These are phyloP conservation scores for Suillus alpinus DNA, from an alignment of 768 basidiomycete species.

Conservation along the genomic window DNA sequence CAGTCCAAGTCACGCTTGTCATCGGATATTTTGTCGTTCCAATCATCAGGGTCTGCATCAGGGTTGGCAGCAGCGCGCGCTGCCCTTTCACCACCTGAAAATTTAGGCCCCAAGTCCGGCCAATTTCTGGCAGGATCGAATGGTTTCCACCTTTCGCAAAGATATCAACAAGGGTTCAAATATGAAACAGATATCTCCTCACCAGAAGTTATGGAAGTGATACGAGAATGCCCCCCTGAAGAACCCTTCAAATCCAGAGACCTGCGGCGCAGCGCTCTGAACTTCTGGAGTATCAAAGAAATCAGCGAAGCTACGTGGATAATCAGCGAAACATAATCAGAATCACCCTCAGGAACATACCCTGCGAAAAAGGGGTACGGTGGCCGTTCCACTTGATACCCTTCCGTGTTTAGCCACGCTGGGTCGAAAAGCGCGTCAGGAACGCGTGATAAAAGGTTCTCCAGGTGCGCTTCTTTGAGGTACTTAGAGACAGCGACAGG, in stretches of 20 bases:
- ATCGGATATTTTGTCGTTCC: slow-evolving; percentile 42
- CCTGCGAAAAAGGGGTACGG: slow-evolving; percentile 90
- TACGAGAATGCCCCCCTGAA: slow-evolving; percentile 92
- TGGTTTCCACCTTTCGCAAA: slow-evolving; percentile 77
- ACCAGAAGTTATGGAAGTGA: slow-evolving; percentile 95
- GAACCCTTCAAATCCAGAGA: slow-evolving; percentile 86
- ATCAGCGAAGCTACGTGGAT: slow-evolving; percentile 61
- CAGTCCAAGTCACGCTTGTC: slow-evolving; percentile 83
- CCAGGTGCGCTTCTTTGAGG: slow-evolving; percentile 77
- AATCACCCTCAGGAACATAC: slow-evolving; percentile 37
- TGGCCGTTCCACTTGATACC: slow-evolving; percentile 85
- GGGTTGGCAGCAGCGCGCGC: slow-evolving; percentile 42
- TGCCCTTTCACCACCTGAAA: slow-evolving; percentile 68
- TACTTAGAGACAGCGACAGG: slow-evolving; percentile 90
- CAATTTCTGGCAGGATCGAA: slow-evolving; percentile 87
- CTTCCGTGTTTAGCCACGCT: slow-evolving; percentile 92
- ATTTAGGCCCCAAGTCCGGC: slow-evolving; percentile 83
- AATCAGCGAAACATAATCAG: not conserved
- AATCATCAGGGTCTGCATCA: slow-evolving; percentile 17
- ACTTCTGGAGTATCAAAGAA: slow-evolving; percentile 76
- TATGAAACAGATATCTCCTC: slow-evolving; percentile 13
- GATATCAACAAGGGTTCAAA: not conserved
- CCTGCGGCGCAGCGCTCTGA: slow-evolving; percentile 75
- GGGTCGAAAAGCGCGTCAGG: slow-evolving; percentile 94
- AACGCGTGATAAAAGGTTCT: slow-evolving; percentile 71